Conservation (phyloP, 2,329 filamentous ascomycete genomes). For the Amauroascus niger region DNA sequence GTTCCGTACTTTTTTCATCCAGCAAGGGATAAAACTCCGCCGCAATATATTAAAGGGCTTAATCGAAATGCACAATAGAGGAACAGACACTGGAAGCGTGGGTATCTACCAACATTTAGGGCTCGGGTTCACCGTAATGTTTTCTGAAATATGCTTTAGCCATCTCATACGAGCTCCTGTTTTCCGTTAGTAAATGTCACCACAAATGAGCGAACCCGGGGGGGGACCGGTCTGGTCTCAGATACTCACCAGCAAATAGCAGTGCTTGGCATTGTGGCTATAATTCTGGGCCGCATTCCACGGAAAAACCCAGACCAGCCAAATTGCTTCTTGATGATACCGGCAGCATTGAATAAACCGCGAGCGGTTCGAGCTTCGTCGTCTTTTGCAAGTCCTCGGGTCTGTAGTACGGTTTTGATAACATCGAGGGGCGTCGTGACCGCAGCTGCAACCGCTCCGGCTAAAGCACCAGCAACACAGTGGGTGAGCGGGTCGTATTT, state of each 20-base stretch:
- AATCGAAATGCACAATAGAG: constrained; percentile 1
- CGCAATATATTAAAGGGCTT: constrained; percentile 2
- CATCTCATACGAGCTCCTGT: constrained; percentile 57
- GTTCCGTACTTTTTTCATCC: constrained; percentile 10
- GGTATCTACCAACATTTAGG: constrained; percentile 12
- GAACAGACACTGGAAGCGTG: neutral
- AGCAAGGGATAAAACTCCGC: constrained; percentile 7
- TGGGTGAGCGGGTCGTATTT: constrained; percentile 87
- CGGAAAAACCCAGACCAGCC: constrained; percentile 85
- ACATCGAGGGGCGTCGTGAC: constrained; percentile 95
- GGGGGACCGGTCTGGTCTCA: neutral
- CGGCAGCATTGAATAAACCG: constrained; percentile 67
- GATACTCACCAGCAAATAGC: constrained; percentile 89
- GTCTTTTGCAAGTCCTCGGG: constrained; percentile 72
- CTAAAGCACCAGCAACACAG: constrained; percentile 82
- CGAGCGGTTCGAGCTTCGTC: constrained; percentile 75
- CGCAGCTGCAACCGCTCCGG: constrained; percentile 85
- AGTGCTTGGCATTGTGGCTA: constrained; percentile 96
- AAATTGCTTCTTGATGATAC: constrained; percentile 72
- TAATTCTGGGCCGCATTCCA: constrained; percentile 77
- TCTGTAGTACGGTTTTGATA: constrained; percentile 95
- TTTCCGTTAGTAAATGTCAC: constrained; percentile 12
- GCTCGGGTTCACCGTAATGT: constrained; percentile 19
- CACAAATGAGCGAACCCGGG: neutral
- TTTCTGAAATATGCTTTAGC: constrained; percentile 58